phyloP scores from a whole-genome alignment of 495 filamentous ascomycete genomes.

The Jackrogersella minutella region DNA sequence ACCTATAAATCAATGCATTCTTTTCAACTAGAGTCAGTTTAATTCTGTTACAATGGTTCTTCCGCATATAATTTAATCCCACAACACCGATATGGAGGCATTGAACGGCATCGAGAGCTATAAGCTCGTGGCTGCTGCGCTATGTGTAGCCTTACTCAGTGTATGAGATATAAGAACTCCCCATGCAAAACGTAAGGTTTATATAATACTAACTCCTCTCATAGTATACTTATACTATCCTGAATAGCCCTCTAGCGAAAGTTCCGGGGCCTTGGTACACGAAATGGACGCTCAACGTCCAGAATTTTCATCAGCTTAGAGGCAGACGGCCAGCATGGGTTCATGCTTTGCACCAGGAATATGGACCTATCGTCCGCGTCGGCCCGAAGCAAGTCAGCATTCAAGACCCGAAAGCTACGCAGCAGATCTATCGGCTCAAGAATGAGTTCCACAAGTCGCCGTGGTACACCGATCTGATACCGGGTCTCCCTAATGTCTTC shows the following conservation, averaged over 20 bases:
- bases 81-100: slow-evolving; percentile 8
- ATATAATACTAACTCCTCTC: slow-evolving; percentile 6
- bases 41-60: background rate
- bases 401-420: slow-evolving; percentile 46
- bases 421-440: slow-evolving; percentile 53
- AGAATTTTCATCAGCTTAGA: slow-evolving; percentile 46
- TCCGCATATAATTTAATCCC: too few species aligned
- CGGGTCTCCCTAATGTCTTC: slow-evolving; percentile 32
- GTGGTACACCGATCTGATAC: slow-evolving; percentile 28
- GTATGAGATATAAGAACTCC: slow-evolving; percentile 19
- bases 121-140: slow-evolving; percentile 3
- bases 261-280: slow-evolving; percentile 46
- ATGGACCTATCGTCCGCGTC: slow-evolving; percentile 57
- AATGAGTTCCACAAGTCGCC: slow-evolving; percentile 35
- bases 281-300: slow-evolving; percentile 47
- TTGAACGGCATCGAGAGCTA: slow-evolving; percentile 1
- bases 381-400: slow-evolving; percentile 51
- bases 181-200: background rate
- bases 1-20: background rate
- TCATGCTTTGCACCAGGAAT: slow-evolving; percentile 54
- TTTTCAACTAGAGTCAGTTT: background rate
- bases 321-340: slow-evolving; percentile 49
- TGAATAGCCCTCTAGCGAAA: slow-evolving; percentile 34
- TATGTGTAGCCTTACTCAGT: slow-evolving; percentile 8
- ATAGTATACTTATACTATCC: slow-evolving; percentile 26